Percentiles rank a stretch among this genome's conserved stretches.
phyloP scores from a whole-genome alignment of 176 grass and related monocot species.

The Phyllostachys edulis region DNA sequence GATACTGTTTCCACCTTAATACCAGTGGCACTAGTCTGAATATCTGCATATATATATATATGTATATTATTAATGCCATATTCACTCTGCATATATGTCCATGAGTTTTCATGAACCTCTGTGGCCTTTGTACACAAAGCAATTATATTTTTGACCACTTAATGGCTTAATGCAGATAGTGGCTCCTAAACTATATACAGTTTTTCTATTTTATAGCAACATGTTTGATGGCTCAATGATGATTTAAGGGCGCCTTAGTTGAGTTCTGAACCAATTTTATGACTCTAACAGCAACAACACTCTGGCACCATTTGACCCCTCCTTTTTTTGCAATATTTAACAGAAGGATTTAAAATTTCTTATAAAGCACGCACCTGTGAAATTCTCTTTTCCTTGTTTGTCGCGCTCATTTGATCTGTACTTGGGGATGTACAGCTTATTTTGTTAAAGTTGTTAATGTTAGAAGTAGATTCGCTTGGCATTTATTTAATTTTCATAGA shows the following conservation, averaged over 20 bases:
- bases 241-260: background rate
- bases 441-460: background rate
- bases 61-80: background rate
- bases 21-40: background rate
- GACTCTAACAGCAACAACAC: background rate
- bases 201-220: background rate
- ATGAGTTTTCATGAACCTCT: background rate
- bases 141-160: background rate
- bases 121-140: background rate
- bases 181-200: background rate
- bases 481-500: slow-evolving; percentile 16
- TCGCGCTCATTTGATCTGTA: background rate
- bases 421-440: background rate
- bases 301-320: background rate
- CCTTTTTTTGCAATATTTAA: background rate
- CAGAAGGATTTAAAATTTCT: background rate
- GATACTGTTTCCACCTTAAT: slow-evolving; percentile 18
- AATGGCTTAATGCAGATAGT: background rate
- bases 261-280: background rate
- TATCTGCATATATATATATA: background rate
- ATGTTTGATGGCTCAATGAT: slow-evolving; percentile 2
- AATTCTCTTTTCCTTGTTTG: background rate
- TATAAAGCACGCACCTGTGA: slow-evolving; percentile 1
- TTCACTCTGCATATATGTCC: background rate
- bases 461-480: background rate